Base-by-base conservation (phyloP, 306 rosid genomes). In the Arachis stenosperma region DNA sequence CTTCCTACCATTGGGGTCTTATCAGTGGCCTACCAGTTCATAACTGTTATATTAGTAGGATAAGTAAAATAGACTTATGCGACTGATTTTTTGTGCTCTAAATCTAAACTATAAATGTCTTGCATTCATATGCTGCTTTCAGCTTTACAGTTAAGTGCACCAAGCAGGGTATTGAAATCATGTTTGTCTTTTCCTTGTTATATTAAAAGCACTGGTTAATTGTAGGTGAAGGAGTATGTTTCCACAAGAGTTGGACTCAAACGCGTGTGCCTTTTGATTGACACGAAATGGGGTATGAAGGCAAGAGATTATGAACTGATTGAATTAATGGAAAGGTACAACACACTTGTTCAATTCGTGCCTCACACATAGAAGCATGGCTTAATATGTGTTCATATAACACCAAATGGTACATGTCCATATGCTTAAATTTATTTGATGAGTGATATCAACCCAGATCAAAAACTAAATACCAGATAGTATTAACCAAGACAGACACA, bases 241-340 rank as follows among this genome's bases (percentile, higher is more conserved):
- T 83, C 96, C 58, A 88, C 93, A 4, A 86, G 96, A 82, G 90
- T 78, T 80, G 92, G 96, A 67, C 96, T 94, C 40, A 90, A 78
- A 73, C 88, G 82, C 77, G 99, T 94, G 44, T 94, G 99, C 80
- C 89, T 94, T 67, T 87, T 90, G 75, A 82, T 90, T 59, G 99
- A 91, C 71, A 90, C 99, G 71, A 90, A 94, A 84, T 91, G 99
- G 93, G 97, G 99, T 65, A 84, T 91, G 98, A 94, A 91, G 82
- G 96, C 99, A 39, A 89, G 96, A 85, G 99, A 91, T 79, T 87
- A 39, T 46, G 96, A 91, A 81, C 96, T 94, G 70, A 84, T 94
- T 60, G 81, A 84, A 77, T 74, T 94, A 71, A 94, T 94, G 99
- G 96, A 94, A 79, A 94, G 99, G 99, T 89, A 84, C 48, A 52